Conservation (phyloP, 2,329 filamentous ascomycete genomes). For the Fusarium mangiferae region DNA sequence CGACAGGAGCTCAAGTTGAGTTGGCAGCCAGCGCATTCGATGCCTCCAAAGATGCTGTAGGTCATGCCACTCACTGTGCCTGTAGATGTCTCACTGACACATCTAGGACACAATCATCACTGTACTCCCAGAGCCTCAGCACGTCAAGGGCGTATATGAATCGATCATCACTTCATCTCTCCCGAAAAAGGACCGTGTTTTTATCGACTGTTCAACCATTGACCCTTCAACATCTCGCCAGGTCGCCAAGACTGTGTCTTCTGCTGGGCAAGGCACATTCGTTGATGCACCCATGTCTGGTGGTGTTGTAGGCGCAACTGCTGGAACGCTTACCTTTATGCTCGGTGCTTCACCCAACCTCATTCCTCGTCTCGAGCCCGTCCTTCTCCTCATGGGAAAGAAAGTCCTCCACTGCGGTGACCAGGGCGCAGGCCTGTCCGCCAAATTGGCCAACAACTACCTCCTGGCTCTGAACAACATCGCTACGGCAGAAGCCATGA, state of each 20-base stretch:
- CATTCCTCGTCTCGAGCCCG: constrained; percentile 71
- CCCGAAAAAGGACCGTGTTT: constrained; percentile 72
- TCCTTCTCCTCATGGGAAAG: constrained; percentile 85
- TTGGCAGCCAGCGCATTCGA: constrained; percentile 58
- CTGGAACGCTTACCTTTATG: constrained; percentile 95
- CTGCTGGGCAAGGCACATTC: constrained; percentile 77
- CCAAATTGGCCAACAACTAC: constrained; percentile 98
- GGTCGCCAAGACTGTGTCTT: constrained; percentile 75
- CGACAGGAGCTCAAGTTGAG: constrained; percentile 59
- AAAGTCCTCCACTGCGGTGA: constrained; percentile 86
- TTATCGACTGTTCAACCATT: constrained; percentile 97
- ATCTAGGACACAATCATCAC: constrained; percentile 85
- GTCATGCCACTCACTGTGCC: constrained; percentile 41
- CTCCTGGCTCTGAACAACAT: constrained; percentile 93
- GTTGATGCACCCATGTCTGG: constrained; percentile 98
- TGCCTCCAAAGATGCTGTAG: constrained; percentile 64
- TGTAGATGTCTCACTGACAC: constrained; percentile 5
- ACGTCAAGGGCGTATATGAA: constrained; percentile 85
- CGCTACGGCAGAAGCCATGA: constrained; percentile 73
- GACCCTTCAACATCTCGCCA: constrained; percentile 85
- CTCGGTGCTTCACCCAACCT: constrained; percentile 75
- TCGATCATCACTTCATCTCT: constrained; percentile 73
- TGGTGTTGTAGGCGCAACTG: constrained; percentile 89
- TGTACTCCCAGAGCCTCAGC: constrained; percentile 86
- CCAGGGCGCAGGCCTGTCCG: constrained; percentile 86